A percentile compares a stretch with the other conserved stretches of the same genome.
Conservation (phyloP, 2,329 filamentous ascomycete genomes). For the Penicillium sp. region DNA sequence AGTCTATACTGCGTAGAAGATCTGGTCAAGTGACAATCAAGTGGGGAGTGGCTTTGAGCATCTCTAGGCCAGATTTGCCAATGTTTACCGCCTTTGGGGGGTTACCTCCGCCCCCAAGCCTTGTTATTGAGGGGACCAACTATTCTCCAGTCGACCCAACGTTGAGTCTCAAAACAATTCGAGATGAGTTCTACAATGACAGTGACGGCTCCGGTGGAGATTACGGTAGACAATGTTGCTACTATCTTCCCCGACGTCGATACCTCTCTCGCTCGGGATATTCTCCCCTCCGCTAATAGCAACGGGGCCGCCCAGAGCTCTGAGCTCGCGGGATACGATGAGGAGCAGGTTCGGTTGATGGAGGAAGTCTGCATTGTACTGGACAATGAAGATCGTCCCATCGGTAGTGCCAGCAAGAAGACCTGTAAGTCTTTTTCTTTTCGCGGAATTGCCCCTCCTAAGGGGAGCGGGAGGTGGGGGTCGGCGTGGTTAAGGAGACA, state of each 20-base stretch:
- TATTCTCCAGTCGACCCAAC: neutral
- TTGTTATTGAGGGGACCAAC: constrained; percentile 7
- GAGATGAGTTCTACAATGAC: constrained; percentile 54
- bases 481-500: neutral
- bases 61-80: constrained; percentile 9
- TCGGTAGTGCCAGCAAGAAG: constrained; percentile 98
- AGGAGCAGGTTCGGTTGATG: constrained; percentile 97
- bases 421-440: constrained; percentile 66
- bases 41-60: neutral
- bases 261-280: constrained; percentile 59
- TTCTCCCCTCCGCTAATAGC: constrained; percentile 49
- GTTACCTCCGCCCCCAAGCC: constrained; percentile 11
- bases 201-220: constrained; percentile 59
- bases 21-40: neutral
- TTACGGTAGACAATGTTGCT: constrained; percentile 84
- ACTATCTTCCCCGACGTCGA: constrained; percentile 84
- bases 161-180: neutral
- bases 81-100: constrained; percentile 21
- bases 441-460: neutral
- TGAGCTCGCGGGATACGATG: constrained; percentile 88
- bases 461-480: no score
- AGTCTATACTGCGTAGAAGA: no score
- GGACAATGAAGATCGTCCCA: constrained; percentile 87
- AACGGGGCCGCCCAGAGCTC: constrained; percentile 57
- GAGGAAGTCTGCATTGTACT: constrained; percentile 98